phyloP scores from a whole-genome alignment of 805 yeast species.

The Jamesozyma spencerorum region DNA sequence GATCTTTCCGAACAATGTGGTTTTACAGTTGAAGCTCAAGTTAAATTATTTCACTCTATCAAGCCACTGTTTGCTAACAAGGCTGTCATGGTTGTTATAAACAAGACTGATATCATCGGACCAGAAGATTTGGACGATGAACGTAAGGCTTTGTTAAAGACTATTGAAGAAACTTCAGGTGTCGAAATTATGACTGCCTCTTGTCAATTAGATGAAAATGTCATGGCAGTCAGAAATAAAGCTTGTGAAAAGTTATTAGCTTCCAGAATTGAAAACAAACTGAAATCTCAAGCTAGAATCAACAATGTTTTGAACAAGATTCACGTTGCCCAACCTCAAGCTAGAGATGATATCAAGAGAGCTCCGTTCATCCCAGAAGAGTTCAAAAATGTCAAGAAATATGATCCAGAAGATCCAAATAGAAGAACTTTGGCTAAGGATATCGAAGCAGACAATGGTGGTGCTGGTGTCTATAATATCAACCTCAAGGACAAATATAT shows the following conservation, averaged over 20 bases:
- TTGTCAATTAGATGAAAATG: slow-evolving; percentile 87
- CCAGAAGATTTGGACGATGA: slow-evolving; percentile 75
- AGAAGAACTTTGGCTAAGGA: slow-evolving; percentile 78
- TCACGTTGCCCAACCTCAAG: slow-evolving; percentile 84
- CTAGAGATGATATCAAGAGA: slow-evolving; percentile 79
- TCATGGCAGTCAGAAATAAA: slow-evolving; percentile 90
- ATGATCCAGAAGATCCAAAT: slow-evolving; percentile 71
- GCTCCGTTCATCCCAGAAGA: slow-evolving; percentile 76
- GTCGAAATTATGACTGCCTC: slow-evolving; percentile 91
- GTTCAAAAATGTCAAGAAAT: slow-evolving; percentile 49
- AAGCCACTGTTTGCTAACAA: slow-evolving; percentile 96
- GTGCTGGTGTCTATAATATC: slow-evolving; percentile 95
- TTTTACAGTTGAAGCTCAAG: slow-evolving; percentile 93
- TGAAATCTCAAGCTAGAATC: slow-evolving; percentile 86
- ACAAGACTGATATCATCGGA: slow-evolving; percentile 84
- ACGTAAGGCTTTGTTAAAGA: slow-evolving; percentile 59
- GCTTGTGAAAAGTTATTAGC: slow-evolving; percentile 96
- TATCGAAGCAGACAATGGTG: slow-evolving; percentile 90
- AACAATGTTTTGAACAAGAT: slow-evolving; percentile 86
- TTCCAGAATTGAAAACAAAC: slow-evolving; percentile 91
- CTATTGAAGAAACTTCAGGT: slow-evolving; percentile 59
- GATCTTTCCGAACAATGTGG: slow-evolving; percentile 99
- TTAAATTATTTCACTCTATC: slow-evolving; percentile 90
- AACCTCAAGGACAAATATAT: slow-evolving; percentile 87
- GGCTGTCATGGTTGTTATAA: slow-evolving; percentile 89